Evolutionary conservation across 768 basidiomycete genomes (phyloP).

Genomic region (Rhodosporidiobolus odoratus): DNA sequence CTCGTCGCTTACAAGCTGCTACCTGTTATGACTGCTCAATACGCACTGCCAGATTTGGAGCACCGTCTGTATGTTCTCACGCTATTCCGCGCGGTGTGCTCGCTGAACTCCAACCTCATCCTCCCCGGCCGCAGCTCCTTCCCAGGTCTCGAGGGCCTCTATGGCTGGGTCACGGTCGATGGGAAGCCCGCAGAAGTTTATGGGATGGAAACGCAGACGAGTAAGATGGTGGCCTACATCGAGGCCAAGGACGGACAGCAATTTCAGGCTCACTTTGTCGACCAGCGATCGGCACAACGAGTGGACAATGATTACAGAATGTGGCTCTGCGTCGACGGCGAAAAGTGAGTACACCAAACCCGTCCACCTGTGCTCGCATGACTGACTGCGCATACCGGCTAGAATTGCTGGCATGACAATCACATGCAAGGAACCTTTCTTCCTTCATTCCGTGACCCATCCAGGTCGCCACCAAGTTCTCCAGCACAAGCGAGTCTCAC

Average conservation of each 20-base stretch:
- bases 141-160: neutral
- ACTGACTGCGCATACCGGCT: too few relatives aligned
- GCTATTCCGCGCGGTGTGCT: neutral
- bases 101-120: neutral
- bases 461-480: too few relatives aligned
- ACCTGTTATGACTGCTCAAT: neutral
- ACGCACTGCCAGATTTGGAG: neutral
- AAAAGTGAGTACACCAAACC: neutral
- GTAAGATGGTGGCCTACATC: slow-evolving; percentile 1
- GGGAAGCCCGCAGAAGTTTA: neutral
- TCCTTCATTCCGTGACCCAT: too few relatives aligned
- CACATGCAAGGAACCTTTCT: too few relatives aligned
- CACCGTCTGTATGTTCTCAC: neutral
- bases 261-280: neutral
- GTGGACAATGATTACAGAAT: neutral
- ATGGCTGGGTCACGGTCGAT: slow-evolving; percentile 6
- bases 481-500: too few relatives aligned
- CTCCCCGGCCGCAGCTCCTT: neutral
- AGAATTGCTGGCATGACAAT: too few relatives aligned
- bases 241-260: slow-evolving; percentile 9
- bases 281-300: neutral
- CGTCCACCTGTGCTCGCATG: too few relatives aligned
- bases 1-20: neutral
- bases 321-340: neutral
- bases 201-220: neutral